These are phyloP conservation scores for Pythium monospermum DNA, from an alignment of 352 stramenopile species.

Conservation along the genomic window DNA sequence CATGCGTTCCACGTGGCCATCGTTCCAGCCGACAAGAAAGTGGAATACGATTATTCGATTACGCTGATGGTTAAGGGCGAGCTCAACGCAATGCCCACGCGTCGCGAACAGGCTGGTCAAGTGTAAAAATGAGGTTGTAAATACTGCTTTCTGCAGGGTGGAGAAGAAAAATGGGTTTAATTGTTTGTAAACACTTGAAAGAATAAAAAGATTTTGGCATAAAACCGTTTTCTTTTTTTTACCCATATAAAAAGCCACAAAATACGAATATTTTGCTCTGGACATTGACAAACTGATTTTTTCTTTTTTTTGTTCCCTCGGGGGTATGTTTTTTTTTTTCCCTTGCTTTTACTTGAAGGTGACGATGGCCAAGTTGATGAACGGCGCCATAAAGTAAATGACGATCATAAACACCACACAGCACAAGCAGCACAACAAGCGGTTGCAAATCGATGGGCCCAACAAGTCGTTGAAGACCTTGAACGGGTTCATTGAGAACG, in stretches of 20 bases:
- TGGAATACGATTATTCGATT: conserved; percentile 24
- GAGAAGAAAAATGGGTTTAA: too few species aligned
- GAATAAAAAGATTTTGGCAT: too few species aligned
- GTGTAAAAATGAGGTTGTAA: neutral
- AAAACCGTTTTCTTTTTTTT: too few species aligned
- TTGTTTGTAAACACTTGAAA: too few species aligned
- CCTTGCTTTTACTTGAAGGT: conserved; percentile 40
- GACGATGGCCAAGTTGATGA: conserved; percentile 82
- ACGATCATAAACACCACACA: conserved; percentile 81
- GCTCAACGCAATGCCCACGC: neutral
- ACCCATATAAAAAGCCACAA: too few species aligned
- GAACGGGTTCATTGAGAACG: conserved; percentile 91
- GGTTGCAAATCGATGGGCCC: conserved; percentile 82
- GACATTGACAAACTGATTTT: too few species aligned
- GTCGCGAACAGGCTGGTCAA: neutral
- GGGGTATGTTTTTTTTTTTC: too few species aligned
- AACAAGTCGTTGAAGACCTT: conserved; percentile 86
- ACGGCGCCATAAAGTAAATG: conserved; percentile 82
- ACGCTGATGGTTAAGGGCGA: conserved; percentile 16
- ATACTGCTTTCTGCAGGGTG: too few species aligned
- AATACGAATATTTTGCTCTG: too few species aligned
- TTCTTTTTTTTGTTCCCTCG: too few species aligned
- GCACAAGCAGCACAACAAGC: conserved; percentile 81
- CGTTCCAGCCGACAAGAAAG: conserved; percentile 3
- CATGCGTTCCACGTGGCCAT: conserved; percentile 31